phyloP scores from a whole-genome alignment of 2,329 filamentous ascomycete genomes.

The Mycosphaerella arachidis region DNA sequence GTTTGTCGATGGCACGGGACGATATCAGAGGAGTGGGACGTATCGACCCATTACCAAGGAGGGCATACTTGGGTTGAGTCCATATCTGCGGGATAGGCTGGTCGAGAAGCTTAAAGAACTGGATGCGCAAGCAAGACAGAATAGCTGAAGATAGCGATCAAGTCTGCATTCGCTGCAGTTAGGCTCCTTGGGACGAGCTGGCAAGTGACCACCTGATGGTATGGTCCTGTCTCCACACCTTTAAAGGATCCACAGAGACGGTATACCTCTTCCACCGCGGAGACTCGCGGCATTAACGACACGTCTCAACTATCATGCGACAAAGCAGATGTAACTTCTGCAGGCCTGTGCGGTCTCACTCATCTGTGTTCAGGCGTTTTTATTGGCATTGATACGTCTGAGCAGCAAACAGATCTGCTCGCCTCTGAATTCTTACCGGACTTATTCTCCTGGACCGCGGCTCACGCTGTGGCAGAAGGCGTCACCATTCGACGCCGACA shows the following conservation, averaged over 20 bases:
- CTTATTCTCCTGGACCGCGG: neutral
- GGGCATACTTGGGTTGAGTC: constrained; percentile 45
- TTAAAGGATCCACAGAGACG: neutral
- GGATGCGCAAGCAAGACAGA: constrained; percentile 27
- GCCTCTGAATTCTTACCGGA: neutral
- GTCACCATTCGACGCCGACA: neutral
- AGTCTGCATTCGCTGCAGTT: neutral
- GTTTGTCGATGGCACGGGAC: constrained; percentile 54
- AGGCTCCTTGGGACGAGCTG: neutral
- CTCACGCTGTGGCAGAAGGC: neutral
- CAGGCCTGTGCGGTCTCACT: neutral
- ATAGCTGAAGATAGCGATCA: constrained; percentile 8
- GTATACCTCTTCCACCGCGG: neutral
- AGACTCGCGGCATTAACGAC: neutral
- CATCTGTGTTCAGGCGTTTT: neutral
- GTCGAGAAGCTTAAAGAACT: constrained; percentile 32
- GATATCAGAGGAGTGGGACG: constrained; percentile 59
- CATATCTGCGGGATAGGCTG: constrained; percentile 32
- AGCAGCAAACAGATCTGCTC: neutral
- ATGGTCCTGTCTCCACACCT: neutral
- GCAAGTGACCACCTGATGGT: neutral
- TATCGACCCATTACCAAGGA: constrained; percentile 58
- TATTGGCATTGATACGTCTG: neutral
- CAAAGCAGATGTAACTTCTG: neutral
- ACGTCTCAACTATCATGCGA: neutral